These are phyloP conservation scores for Emergomyces africanus DNA, from an alignment of 2,329 filamentous ascomycete genomes.

Conservation along the genomic window DNA sequence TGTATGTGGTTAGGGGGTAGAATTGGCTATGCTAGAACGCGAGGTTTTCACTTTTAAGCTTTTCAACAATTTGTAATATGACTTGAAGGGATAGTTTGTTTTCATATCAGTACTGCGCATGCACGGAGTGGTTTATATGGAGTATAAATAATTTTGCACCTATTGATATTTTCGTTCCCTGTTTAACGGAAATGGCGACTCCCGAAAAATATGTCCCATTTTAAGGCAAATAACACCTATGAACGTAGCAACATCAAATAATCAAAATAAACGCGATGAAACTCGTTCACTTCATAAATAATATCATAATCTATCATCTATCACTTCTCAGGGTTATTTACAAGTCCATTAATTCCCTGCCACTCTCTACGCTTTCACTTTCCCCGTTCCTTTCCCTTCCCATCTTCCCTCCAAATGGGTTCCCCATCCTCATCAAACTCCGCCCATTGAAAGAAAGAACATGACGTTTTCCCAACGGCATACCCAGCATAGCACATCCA, in stretches of 20 bases:
- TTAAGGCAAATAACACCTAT: background rate
- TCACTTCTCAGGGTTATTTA: background rate
- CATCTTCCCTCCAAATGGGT: slow-evolving; percentile 45
- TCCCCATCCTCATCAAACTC: slow-evolving; percentile 77
- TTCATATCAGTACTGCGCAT: background rate
- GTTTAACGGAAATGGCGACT: background rate
- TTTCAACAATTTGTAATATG: background rate
- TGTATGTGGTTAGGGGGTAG: too few relatives aligned
- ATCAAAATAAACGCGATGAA: background rate
- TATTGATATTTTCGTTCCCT: background rate
- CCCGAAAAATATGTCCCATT: background rate
- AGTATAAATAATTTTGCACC: background rate
- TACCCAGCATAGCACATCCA: slow-evolving; percentile 78
- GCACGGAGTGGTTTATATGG: background rate
- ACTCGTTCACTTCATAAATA: background rate
- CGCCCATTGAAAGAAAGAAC: slow-evolving; percentile 73
- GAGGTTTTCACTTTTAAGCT: background rate
- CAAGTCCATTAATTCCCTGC: background rate
- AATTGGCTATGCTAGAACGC: background rate
- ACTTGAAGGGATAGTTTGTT: background rate
- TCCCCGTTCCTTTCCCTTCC: background rate
- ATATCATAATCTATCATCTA: background rate
- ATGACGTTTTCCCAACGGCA: slow-evolving; percentile 39
- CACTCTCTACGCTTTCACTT: background rate
- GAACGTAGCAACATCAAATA: too few relatives aligned